Base-by-base conservation (phyloP, 768 basidiomycete species). In the Mycena belliarum region DNA sequence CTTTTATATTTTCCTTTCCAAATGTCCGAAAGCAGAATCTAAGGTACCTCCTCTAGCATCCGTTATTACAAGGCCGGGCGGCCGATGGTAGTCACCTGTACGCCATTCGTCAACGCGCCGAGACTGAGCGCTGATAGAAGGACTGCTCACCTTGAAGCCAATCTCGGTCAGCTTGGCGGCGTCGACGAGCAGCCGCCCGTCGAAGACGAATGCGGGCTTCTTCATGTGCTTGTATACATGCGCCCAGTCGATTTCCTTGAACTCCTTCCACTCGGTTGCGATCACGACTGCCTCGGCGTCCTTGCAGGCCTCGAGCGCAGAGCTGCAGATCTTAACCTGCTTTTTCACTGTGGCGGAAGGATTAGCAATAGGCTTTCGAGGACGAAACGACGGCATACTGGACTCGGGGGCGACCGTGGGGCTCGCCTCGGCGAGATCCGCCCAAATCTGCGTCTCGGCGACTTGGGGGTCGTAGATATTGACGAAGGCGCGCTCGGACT, bases 141-240 rank as follows among this genome's bases (percentile, higher is more conserved):
- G 59, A 63, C 48, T n/a, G 73, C 80, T 12, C 20, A 89, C 90
- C 73, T 84, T 91, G 86, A 98, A 98, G 37, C 96, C 96, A 68
- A 98, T 97, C 68, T 83, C 71, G 66, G 82, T 83, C 61, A 98
- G 79, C 72, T 84, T 82, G 49, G 86, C 85, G 11, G 84, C 85
- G 69, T 98, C 91, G 42, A 98, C 81, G 67, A 98, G 81, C 60
- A 97, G 77, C 29, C 95, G 84, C 6, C 95, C 95, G 70, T 98
- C 96, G 68, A 98, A 98, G 63, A 99, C 82, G 69, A 97, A 98
- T 6, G 97, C 96, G n/a, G 97, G 97, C 80, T 98, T 97, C 68
- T 89, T 91, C 93, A 98, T 98, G 68, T 80, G 75, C 49, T 76
- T 72, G 76, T 98, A 97, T 40, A 98, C 89, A 33, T 77, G 76